phyloP scores from a whole-genome alignment of 2,329 filamentous ascomycete species.

The Verticillium isaacii region DNA sequence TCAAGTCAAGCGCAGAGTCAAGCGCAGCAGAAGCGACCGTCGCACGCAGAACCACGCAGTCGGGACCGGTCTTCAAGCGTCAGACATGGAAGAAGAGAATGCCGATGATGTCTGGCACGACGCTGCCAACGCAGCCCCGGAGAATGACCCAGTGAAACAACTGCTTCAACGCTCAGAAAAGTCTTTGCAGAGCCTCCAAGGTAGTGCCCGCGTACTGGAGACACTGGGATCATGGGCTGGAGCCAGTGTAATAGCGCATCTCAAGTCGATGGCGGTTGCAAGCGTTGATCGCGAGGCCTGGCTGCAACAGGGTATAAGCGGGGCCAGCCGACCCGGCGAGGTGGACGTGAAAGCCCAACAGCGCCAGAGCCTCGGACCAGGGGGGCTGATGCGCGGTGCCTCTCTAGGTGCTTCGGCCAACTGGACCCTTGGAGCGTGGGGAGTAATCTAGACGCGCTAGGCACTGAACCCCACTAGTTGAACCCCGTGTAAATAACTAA shows the following conservation, averaged over 20 bases:
- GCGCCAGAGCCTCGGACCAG: slow-evolving; percentile 60
- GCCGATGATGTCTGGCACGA: slow-evolving; percentile 28
- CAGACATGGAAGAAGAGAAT: slow-evolving; percentile 22
- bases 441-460: slow-evolving; percentile 31
- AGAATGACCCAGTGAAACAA: slow-evolving; percentile 54
- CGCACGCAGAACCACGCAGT: slow-evolving; percentile 12
- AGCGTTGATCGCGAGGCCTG: slow-evolving; percentile 69
- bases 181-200: slow-evolving; percentile 39
- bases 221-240: slow-evolving; percentile 72
- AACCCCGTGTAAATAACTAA: neutral
- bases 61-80: slow-evolving; percentile 15
- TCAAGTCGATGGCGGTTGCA: slow-evolving; percentile 65
- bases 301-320: slow-evolving; percentile 59
- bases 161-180: slow-evolving; percentile 41
- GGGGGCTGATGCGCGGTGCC: slow-evolving; percentile 33
- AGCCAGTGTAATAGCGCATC: slow-evolving; percentile 63
- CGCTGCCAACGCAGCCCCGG: slow-evolving; percentile 39
- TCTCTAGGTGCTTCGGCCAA: slow-evolving; percentile 34
- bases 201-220: slow-evolving; percentile 60
- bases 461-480: neutral
- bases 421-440: slow-evolving; percentile 63
- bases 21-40: slow-evolving; percentile 28
- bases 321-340: slow-evolving; percentile 56
- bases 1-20: slow-evolving; percentile 41
- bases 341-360: slow-evolving; percentile 54